These are phyloP conservation scores for Vanderwaltozyma verrucispora DNA, from an alignment of 805 yeast species.

Conservation along the genomic window DNA sequence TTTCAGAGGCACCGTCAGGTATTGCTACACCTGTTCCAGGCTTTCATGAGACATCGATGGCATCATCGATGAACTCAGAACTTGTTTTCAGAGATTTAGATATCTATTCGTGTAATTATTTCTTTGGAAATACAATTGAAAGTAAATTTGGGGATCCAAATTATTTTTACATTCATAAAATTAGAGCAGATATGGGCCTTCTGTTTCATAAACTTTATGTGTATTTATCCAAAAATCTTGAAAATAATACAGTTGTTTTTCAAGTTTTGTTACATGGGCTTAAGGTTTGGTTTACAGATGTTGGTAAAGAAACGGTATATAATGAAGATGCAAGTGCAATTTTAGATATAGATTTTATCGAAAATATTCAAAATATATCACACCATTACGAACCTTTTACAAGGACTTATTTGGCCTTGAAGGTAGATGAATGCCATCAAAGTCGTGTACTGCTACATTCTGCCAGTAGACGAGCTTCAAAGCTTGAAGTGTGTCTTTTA, in stretches of 20 bases:
- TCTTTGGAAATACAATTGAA: constrained; percentile 46
- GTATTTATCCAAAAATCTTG: constrained; percentile 38
- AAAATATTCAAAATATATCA: constrained; percentile 50
- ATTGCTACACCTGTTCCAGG: constrained; percentile 30
- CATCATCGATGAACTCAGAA: constrained; percentile 43
- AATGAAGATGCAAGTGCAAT: constrained; percentile 44
- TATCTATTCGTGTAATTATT: constrained; percentile 54
- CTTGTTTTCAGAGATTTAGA: constrained; percentile 49
- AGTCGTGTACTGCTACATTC: constrained; percentile 63
- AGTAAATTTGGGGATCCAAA: constrained; percentile 33
- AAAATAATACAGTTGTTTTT: constrained; percentile 55
- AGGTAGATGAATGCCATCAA: constrained; percentile 64
- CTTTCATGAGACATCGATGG: constrained; percentile 14
- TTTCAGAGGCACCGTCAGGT: constrained; percentile 32
- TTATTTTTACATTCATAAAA: constrained; percentile 46
- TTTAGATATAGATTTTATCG: constrained; percentile 46
- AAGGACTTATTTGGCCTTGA: constrained; percentile 63
- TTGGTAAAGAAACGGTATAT: constrained; percentile 60
- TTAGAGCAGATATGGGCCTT: constrained; percentile 50
- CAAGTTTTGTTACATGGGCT: constrained; percentile 52
- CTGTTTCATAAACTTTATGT: constrained; percentile 48
- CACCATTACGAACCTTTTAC: constrained; percentile 63
- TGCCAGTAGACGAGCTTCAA: constrained; percentile 61
- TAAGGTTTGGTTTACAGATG: constrained; percentile 71
- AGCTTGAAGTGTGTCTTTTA: constrained; percentile 50